phyloP scores from a whole-genome alignment of 176 grass and related monocot genomes.

The Oryza glaberrima region DNA sequence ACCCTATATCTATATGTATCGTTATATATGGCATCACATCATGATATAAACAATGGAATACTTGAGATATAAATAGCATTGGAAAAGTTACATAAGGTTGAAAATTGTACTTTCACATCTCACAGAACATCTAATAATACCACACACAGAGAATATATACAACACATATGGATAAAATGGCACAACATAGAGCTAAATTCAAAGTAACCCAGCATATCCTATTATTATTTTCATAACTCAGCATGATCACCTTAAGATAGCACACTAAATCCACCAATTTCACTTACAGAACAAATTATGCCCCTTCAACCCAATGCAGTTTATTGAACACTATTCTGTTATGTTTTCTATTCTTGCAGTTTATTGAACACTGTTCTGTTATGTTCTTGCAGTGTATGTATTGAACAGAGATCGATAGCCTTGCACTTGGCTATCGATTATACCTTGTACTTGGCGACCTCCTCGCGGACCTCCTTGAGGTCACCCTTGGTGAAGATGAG shows the following conservation, averaged over 20 bases:
- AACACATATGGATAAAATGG: neutral
- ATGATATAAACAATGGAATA: neutral
- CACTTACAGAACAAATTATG: neutral
- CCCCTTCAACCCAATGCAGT: neutral
- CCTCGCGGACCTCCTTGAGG: slow-evolving; percentile 87
- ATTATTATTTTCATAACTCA: no score
- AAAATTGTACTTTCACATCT: neutral
- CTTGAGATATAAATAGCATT: neutral
- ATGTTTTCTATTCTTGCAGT: no score
- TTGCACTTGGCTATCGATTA: slow-evolving; percentile 59
- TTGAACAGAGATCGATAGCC: neutral
- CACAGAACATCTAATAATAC: neutral
- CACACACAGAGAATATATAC: neutral
- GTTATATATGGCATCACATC: neutral
- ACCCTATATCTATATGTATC: neutral
- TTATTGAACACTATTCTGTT: no score
- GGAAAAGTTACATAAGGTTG: neutral
- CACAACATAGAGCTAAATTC: no score
- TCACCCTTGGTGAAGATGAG: slow-evolving; percentile 96
- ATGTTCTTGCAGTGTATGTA: no score
- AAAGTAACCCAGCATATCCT: no score
- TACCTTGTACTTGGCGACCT: slow-evolving; percentile 83
- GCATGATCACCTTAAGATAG: no score
- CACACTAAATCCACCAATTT: no score
- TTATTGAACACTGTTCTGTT: neutral